Evolutionary conservation across 345 rosid genomes (phyloP).

Genomic region (Melaleuca quinquenervia): DNA sequence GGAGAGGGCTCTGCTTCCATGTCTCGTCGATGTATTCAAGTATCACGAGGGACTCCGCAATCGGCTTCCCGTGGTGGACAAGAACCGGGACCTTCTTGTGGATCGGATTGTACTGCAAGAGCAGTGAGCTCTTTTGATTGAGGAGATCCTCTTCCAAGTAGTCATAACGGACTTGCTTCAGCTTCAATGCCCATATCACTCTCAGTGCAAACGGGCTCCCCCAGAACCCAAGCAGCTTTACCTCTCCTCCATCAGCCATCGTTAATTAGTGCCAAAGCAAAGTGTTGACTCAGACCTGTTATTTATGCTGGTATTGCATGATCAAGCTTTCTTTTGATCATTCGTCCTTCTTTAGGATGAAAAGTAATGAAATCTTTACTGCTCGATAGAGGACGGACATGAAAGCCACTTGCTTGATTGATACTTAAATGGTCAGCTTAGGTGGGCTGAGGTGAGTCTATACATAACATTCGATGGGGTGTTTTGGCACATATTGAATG

Average conservation of each 20-base stretch:
- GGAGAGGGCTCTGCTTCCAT: constrained; percentile 13
- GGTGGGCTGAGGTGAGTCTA: neutral
- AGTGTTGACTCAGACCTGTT: neutral
- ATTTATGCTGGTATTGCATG: neutral
- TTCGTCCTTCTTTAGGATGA: neutral
- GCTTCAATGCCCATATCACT: constrained; percentile 18
- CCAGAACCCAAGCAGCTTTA: constrained; percentile 13
- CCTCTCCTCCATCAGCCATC: constrained; percentile 4
- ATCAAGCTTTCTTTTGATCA: neutral
- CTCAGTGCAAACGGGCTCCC: constrained; percentile 11
- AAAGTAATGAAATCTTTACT: neutral
- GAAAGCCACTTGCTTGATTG: neutral
- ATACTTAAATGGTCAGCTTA: neutral
- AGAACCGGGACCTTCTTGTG: constrained; percentile 17
- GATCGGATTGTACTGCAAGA: constrained; percentile 16
- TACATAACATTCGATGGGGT: neutral
- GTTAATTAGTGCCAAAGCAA: neutral
- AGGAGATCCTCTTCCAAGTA: constrained; percentile 16
- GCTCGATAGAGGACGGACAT: neutral
- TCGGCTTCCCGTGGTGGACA: constrained; percentile 10
- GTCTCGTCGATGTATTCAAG: constrained; percentile 16
- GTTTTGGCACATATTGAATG: neutral
- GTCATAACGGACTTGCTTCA: constrained; percentile 8
- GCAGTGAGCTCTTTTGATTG: constrained; percentile 14
- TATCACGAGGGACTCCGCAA: constrained; percentile 18